A percentile compares a stretch with the other conserved stretches of the same genome.
Evolutionary conservation across 345 rosid genomes (phyloP).

Genomic region (Populus ilicifolia): DNA sequence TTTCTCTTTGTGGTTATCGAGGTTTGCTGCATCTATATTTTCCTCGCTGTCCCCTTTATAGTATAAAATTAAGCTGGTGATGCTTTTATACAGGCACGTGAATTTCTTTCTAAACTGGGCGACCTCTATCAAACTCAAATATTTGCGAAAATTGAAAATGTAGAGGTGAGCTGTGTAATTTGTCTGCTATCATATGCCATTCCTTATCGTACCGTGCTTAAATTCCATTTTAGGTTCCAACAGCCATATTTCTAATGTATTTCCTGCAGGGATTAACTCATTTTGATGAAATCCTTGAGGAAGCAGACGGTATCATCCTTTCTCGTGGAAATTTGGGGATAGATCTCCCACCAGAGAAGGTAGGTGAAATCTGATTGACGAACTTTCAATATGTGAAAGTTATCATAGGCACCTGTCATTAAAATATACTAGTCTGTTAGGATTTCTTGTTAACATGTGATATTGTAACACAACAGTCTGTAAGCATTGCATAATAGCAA

Average conservation of each 20-base stretch:
- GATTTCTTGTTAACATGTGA: background rate
- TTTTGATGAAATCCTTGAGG: slow-evolving; percentile 68
- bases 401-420: background rate
- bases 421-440: background rate
- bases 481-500: background rate
- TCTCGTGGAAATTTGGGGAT: slow-evolving; percentile 73
- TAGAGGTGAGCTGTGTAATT: slow-evolving; percentile 41
- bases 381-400: background rate
- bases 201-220: background rate
- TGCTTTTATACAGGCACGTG: slow-evolving; percentile 47
- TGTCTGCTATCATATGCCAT: background rate
- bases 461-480: background rate
- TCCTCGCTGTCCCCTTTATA: background rate
- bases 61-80: slow-evolving; percentile 9
- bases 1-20: background rate
- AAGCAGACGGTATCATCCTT: slow-evolving; percentile 66
- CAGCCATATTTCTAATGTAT: slow-evolving; percentile 1
- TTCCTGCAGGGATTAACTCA: slow-evolving; percentile 48
- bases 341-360: slow-evolving; percentile 80
- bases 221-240: slow-evolving; percentile 9
- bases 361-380: slow-evolving; percentile 4
- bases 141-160: slow-evolving; percentile 65
- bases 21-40: background rate
- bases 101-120: slow-evolving; percentile 47
- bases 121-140: slow-evolving; percentile 57